These are phyloP conservation scores for Bullera alba DNA, from an alignment of 768 basidiomycete genomes.

Conservation along the genomic window DNA sequence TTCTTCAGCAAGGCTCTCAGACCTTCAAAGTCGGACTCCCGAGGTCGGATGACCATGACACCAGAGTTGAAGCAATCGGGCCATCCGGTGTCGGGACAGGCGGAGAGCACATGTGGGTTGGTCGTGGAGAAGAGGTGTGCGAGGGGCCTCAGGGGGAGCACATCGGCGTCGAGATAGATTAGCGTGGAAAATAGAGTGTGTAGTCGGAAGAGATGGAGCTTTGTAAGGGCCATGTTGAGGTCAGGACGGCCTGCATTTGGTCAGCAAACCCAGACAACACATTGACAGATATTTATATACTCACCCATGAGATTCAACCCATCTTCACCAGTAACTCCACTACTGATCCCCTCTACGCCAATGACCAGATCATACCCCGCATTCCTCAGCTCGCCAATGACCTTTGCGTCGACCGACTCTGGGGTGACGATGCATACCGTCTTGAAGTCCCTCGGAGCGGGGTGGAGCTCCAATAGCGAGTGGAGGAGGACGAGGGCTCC, in stretches of 20 bases:
- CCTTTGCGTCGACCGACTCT: conserved; percentile 75
- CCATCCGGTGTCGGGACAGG: conserved; percentile 96
- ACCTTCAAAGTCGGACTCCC: conserved; percentile 72
- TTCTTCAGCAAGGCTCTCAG: conserved; percentile 63
- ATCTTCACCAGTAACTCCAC: conserved; percentile 55
- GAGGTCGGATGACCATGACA: conserved; percentile 63
- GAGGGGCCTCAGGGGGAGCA: conserved; percentile 54
- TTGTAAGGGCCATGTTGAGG: conserved; percentile 87
- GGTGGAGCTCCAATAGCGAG: conserved; percentile 61
- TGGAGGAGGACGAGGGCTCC: conserved; percentile 82
- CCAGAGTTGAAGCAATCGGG: conserved; percentile 99
- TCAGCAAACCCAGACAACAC: not conserved
- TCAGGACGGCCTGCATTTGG: conserved; percentile 75
- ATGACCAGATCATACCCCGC: conserved; percentile 72
- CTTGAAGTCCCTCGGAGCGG: conserved; percentile 55
- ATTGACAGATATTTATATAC: conserved; percentile 12
- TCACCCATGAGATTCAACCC: conserved; percentile 76
- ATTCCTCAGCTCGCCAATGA: conserved; percentile 69
- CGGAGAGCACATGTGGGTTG: conserved; percentile 66
- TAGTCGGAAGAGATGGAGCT: conserved; percentile 90
- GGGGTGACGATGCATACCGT: conserved; percentile 91
- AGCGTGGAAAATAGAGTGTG: conserved; percentile 36
- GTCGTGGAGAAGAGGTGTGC: conserved; percentile 79
- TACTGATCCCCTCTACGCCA: conserved; percentile 79
- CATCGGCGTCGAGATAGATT: conserved; percentile 50